phyloP scores from a whole-genome alignment of 2,329 filamentous ascomycete genomes.

The Cytospora paraplurivora region DNA sequence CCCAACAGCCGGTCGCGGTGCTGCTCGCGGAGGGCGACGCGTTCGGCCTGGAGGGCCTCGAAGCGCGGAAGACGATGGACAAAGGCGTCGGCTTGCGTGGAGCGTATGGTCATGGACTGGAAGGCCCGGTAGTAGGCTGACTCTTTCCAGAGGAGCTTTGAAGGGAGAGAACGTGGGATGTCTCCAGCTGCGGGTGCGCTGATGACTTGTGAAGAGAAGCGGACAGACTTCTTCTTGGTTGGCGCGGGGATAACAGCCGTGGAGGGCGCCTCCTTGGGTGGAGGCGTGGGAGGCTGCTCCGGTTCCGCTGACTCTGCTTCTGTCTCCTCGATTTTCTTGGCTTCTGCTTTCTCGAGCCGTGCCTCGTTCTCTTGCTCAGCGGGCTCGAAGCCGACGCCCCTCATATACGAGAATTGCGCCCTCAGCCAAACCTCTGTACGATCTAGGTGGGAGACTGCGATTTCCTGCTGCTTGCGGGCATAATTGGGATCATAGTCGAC shows the following conservation, averaged over 20 bases:
- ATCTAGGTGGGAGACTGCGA: slow-evolving; percentile 73
- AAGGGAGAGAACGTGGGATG: slow-evolving; percentile 53
- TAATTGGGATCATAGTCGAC: slow-evolving; percentile 77
- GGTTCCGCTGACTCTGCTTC: slow-evolving; percentile 35
- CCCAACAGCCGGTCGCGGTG: slow-evolving; percentile 83
- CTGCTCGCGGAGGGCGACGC: slow-evolving; percentile 69
- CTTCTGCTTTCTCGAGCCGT: slow-evolving; percentile 39
- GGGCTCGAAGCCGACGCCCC: slow-evolving; percentile 58
- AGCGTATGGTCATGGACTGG: slow-evolving; percentile 69
- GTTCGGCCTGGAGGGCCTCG: slow-evolving; percentile 82
- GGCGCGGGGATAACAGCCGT: slow-evolving; percentile 28
- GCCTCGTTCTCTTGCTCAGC: slow-evolving; percentile 38
- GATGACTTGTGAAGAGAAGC: slow-evolving; percentile 63
- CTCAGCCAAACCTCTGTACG: slow-evolving; percentile 85
- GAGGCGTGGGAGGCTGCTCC: slow-evolving; percentile 33
- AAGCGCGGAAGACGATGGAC: slow-evolving; percentile 83
- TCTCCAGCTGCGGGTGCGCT: slow-evolving; percentile 39
- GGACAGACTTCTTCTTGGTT: slow-evolving; percentile 69
- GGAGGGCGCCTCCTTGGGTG: slow-evolving; percentile 28
- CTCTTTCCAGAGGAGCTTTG: slow-evolving; percentile 60
- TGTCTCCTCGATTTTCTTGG: slow-evolving; percentile 17
- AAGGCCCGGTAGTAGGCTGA: slow-evolving; percentile 89
- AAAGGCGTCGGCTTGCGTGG: slow-evolving; percentile 73
- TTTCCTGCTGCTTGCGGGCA: slow-evolving; percentile 69
- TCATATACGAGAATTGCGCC: slow-evolving; percentile 77